Percentiles rank a stretch among this genome's conserved stretches.
Evolutionary conservation across 768 basidiomycete genomes (phyloP).

Genomic region (Russula abietina): DNA sequence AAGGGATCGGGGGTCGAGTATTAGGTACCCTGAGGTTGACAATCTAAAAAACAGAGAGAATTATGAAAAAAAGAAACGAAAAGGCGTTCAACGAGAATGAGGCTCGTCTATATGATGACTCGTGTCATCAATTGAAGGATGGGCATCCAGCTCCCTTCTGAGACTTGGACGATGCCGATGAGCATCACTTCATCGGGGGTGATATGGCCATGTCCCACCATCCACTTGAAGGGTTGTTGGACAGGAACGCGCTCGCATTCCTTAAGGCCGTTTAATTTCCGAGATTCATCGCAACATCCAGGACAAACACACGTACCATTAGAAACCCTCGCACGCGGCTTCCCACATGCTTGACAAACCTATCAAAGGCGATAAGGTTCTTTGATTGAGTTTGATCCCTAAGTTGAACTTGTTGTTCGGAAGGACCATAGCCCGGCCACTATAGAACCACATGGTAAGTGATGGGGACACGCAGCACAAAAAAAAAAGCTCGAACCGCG

Average conservation of each 20-base stretch:
- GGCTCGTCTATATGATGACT: conserved; percentile 5
- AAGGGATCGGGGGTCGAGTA: background rate
- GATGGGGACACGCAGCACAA: background rate
- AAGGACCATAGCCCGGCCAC: conserved; percentile 17
- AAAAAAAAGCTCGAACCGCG: conserved; percentile 2
- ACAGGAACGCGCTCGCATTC: conserved; percentile 4
- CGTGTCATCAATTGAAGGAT: conserved; percentile 14
- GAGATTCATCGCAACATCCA: background rate
- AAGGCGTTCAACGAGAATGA: background rate
- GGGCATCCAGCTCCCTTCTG: conserved; percentile 21
- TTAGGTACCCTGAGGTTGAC: background rate
- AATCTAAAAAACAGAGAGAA: background rate
- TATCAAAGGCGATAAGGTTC: background rate
- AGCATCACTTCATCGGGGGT: conserved; percentile 16
- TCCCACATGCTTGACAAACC: conserved; percentile 13
- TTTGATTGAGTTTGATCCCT: background rate
- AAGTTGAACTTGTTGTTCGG: conserved; percentile 15
- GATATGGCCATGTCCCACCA: conserved; percentile 4
- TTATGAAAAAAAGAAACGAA: background rate
- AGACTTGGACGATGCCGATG: conserved; percentile 22
- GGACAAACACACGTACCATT: background rate
- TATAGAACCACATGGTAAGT: background rate
- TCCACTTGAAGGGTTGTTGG: background rate
- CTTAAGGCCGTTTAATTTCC: conserved; percentile 5
- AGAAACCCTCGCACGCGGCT: conserved; percentile 12